Base-by-base conservation (phyloP, 169 alveolate genomes). In the Eimeria nieschulzi region DNA sequence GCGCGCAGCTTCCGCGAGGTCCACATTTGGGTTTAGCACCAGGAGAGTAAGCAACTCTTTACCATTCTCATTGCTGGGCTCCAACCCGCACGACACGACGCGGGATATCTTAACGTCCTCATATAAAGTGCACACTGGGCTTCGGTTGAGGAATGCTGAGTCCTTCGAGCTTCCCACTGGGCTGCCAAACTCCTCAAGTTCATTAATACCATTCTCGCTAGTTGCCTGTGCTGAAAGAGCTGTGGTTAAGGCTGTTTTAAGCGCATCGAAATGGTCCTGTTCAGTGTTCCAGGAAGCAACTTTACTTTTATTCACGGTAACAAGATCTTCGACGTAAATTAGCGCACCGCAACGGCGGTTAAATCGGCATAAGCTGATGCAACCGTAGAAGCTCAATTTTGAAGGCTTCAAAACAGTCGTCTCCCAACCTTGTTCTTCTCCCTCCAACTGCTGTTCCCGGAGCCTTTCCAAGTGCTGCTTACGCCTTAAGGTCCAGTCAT, bases 51-150 rank as follows among this genome's bases (percentile, higher is more conserved):
- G 66, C 21, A 55, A 53, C 51, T 7, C 78, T 23, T 13, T 63
- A 8, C 64, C 90, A 0, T 54, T 25, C 78, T 17, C 39, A 10
- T 13, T 61, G 46, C 78, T 39, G 25, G 90, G 78, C 90, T 82
- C 78, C 19, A 17, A 9, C 33, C 78, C 90, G 59, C 90, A 82
- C 7, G 59, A 73, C 9, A 53, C 64, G 21, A 82, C 78, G 21
- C 76, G 90, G n/a, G 90, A 63, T 61, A 63, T 63, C 76, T 63
- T 82, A 25, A 82, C 78, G 63, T 76, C 66, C 19, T 73, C 53
- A 61, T 82, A 82, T 61, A 82, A 82, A 59, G 66, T 82, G 78
- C 90, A 82, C 5, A 82, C 90, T 25, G 90, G 90, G 46, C 2
- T 82, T 26, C 78, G 63, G 61, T 19, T 82, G n/a, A 7, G 90